These are phyloP conservation scores for Elsinoe necatrix DNA, from an alignment of 2,329 filamentous ascomycete species.

Conservation along the genomic window DNA sequence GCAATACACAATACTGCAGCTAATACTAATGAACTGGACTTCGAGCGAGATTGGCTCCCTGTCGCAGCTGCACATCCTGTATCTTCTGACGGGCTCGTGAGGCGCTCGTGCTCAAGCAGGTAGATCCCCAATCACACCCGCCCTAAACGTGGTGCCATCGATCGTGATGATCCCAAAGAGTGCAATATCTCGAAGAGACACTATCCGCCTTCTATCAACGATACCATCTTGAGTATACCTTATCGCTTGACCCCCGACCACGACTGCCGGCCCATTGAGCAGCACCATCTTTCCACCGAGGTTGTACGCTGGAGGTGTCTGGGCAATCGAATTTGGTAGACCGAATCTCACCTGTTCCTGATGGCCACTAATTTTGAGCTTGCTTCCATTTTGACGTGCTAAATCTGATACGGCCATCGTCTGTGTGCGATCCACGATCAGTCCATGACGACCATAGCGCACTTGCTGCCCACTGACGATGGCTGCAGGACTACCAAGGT, in stretches of 20 bases:
- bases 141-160: not conserved
- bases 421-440: not conserved
- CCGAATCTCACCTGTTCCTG: not conserved
- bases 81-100: not conserved
- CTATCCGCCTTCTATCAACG: not conserved
- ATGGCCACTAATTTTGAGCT: not conserved
- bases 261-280: not conserved
- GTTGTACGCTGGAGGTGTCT: not conserved
- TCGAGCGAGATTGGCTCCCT: not conserved
- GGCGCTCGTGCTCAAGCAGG: not conserved
- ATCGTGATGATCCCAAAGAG: not conserved
- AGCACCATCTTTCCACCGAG: not conserved
- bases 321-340: not conserved
- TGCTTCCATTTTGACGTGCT: not conserved
- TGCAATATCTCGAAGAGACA: not conserved
- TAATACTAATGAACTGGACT: too few relatives aligned
- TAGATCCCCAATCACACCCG: not conserved
- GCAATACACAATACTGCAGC: too few relatives aligned
- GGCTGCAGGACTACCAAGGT: not conserved
- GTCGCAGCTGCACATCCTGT: not conserved
- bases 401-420: not conserved
- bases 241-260: not conserved
- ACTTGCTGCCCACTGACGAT: not conserved
- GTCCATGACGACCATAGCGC: not conserved
- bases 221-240: not conserved